Evolutionary conservation across 305 asterid species (phyloP).

Genomic region (Petunia hybrid): DNA sequence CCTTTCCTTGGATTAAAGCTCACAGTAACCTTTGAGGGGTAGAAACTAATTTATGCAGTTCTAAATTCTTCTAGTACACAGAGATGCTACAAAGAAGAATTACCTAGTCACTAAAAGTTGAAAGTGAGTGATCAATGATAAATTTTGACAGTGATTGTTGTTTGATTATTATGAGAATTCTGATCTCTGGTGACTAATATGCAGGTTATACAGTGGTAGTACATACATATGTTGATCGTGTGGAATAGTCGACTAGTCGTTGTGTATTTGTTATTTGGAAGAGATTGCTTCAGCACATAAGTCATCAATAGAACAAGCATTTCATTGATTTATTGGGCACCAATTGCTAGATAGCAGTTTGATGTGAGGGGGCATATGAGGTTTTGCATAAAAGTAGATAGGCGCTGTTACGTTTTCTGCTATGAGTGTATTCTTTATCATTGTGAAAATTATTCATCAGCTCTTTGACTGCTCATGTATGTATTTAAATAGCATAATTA

Average conservation of each 20-base stretch:
- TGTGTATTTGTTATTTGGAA: background rate
- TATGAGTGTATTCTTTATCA: background rate
- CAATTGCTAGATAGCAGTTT: background rate
- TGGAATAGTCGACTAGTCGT: background rate
- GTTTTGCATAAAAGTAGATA: constrained; percentile 8
- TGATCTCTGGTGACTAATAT: constrained; percentile 25
- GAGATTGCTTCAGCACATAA: background rate
- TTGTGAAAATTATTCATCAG: background rate
- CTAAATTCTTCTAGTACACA: background rate
- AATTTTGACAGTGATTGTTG: background rate
- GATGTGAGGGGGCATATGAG: constrained; percentile 6
- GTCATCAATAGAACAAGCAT: background rate
- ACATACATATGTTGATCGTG: background rate
- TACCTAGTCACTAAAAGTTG: background rate
- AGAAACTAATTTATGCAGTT: constrained; percentile 7
- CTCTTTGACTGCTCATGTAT: background rate
- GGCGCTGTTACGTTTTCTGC: background rate
- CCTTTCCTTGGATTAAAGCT: too few species aligned
- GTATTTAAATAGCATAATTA: background rate
- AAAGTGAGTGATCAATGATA: background rate
- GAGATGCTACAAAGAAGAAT: constrained; percentile 21
- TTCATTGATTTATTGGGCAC: background rate
- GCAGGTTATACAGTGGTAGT: constrained; percentile 15
- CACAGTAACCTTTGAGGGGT: too few species aligned
- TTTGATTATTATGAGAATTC: background rate